phyloP scores from a whole-genome alignment of 768 basidiomycete species.

The Termitomyces sp. region DNA sequence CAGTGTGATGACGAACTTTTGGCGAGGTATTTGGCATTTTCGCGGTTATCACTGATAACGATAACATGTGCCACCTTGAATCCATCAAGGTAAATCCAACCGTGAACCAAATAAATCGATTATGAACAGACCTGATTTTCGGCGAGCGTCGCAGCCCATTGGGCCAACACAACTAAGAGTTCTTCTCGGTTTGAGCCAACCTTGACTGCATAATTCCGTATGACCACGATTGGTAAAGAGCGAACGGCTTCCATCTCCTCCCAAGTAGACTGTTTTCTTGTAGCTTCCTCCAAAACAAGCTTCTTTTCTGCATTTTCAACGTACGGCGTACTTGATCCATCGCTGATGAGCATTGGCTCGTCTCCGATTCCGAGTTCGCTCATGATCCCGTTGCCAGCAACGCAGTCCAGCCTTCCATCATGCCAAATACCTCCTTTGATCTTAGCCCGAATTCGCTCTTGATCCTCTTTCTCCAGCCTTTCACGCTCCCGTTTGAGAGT shows the following conservation, averaged over 20 bases:
- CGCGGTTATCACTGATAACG: slow-evolving; percentile 85
- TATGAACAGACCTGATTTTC: slow-evolving; percentile 62
- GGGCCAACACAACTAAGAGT: slow-evolving; percentile 67
- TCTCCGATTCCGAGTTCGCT: slow-evolving; percentile 82
- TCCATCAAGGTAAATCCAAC: background rate
- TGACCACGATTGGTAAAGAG: slow-evolving; percentile 80
- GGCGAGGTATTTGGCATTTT: slow-evolving; percentile 79
- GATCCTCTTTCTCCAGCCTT: slow-evolving; percentile 34
- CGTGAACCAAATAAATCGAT: background rate
- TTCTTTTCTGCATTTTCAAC: slow-evolving; percentile 11
- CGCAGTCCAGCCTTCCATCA: slow-evolving; percentile 80
- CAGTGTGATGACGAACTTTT: slow-evolving; percentile 49
- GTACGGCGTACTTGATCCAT: background rate
- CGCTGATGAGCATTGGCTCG: slow-evolving; percentile 40
- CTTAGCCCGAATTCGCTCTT: slow-evolving; percentile 35
- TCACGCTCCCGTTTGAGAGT: slow-evolving; percentile 33
- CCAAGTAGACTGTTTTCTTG: slow-evolving; percentile 27
- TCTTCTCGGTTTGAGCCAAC: slow-evolving; percentile 60
- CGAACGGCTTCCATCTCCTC: slow-evolving; percentile 51
- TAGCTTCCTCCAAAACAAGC: slow-evolving; percentile 12
- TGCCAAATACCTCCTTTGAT: slow-evolving; percentile 74
- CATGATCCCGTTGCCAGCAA: slow-evolving; percentile 86
- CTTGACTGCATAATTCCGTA: slow-evolving; percentile 72
- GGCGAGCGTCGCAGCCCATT: slow-evolving; percentile 81
- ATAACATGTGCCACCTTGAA: slow-evolving; percentile 93